Evolutionary conservation across 2,329 filamentous ascomycete genomes (phyloP), one percentile per base, ranked within the genome.

Genomic region (Aspergillus ochraceoroseus): DNA sequence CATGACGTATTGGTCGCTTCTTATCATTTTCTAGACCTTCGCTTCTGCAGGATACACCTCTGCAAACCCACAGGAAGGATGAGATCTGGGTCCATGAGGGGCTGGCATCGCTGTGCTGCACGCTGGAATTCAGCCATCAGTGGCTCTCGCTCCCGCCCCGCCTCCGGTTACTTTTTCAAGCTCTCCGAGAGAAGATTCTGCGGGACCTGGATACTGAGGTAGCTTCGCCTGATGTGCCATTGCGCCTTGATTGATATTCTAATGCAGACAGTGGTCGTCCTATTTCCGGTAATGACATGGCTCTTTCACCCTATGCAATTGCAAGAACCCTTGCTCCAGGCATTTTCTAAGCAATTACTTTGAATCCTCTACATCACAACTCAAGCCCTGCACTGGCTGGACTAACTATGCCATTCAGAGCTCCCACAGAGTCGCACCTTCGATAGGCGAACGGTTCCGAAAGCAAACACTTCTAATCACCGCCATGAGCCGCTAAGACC

Each of bases 221-320:
- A 54, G 38, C 43, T 52, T 45, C 12, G 38, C 14, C 19, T 33
- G 32, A 14, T 11, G 17, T 32, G 39, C 32, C 14, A 41, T 37
- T 32, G 13, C 27, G 29, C 9, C 11, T 14, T 15, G 26, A 7
- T 27, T 37, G 19, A 22, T 20, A 13, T 6, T 37, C 40, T 48
- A 34, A 32, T 43, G 34, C 7, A 28, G 3, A 37, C 49, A 56
- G 53, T n/a, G n/a, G n/a, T n/a, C n/a, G n/a, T n/a, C n/a, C n/a
- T n/a, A n/a, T n/a, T n/a, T n/a, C n/a, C n/a, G n/a, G n/a, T n/a
- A n/a, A n/a, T n/a, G 44, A 40, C 9, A 1, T 17, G 30, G 7
- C 35, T 30, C 36, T 7, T 29, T 19, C 43, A 32, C 32, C 31
- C 47, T 54, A 49, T 20, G 41, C 27, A 8, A 32, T 33, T n/a